Evolutionary conservation across 768 basidiomycete genomes (phyloP).

Genomic region (Hypsizygus marmoreus): DNA sequence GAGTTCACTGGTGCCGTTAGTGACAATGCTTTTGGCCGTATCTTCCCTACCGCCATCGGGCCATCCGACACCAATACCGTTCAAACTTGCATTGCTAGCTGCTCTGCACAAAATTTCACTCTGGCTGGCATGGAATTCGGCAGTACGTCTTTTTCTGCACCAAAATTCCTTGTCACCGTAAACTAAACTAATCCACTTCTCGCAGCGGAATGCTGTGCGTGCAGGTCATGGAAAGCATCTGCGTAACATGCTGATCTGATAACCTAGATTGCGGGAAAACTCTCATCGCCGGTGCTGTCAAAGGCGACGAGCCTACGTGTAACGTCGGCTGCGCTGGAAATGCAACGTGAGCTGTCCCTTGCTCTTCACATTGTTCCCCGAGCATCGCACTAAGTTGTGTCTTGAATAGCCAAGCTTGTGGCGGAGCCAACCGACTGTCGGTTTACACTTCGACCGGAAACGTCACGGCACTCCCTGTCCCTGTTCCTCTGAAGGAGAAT

Average conservation of each 20-base stretch:
- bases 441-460: constrained; percentile 58
- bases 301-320: constrained; percentile 53
- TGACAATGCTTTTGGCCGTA: constrained; percentile 67
- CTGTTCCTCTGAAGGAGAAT: constrained; percentile 50
- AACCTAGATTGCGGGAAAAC: constrained; percentile 68
- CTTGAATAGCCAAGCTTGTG: constrained; percentile 65
- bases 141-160: constrained; percentile 34
- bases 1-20: background rate
- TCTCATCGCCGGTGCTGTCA: constrained; percentile 61
- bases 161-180: constrained; percentile 2
- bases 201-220: constrained; percentile 48
- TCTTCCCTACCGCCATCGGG: constrained; percentile 39
- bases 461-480: constrained; percentile 60
- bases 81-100: constrained; percentile 61
- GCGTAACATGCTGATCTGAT: background rate
- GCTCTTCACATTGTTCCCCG: constrained; percentile 1
- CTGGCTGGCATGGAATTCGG: constrained; percentile 73
- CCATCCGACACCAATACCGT: constrained; percentile 51
- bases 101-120: constrained; percentile 56
- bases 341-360: constrained; percentile 48
- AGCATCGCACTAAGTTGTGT: constrained; percentile 4
- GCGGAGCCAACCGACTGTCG: constrained; percentile 71
- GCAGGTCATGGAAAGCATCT: no score
- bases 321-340: constrained; percentile 77
- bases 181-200: constrained; percentile 9